Evolutionary conservation across 2,329 filamentous ascomycete species (phyloP).

Genomic region (Aspergillus flavus): DNA sequence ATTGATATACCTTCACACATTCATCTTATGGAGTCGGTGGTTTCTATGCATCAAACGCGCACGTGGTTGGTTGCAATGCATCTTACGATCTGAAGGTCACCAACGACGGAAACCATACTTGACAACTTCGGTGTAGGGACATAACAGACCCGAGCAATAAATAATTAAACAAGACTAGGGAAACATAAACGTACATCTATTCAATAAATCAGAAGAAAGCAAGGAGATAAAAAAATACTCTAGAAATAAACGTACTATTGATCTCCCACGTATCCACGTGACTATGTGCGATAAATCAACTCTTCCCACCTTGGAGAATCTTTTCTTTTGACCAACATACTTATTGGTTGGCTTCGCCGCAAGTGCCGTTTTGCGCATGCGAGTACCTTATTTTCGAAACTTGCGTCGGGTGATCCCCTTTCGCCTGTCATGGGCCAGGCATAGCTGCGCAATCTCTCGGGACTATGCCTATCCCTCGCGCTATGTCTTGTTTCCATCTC

Average conservation of each 20-base stretch:
- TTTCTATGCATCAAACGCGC: background rate
- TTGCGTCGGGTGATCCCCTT: slow-evolving; percentile 30
- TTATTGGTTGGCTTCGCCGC: background rate
- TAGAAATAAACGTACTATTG: background rate
- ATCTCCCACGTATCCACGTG: background rate
- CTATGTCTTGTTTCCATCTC: slow-evolving; percentile 13
- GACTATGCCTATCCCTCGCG: slow-evolving; percentile 16
- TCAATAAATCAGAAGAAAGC: background rate
- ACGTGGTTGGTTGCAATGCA: background rate
- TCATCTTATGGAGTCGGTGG: slow-evolving; percentile 1
- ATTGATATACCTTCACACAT: slow-evolving; percentile 16
- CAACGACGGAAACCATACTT: background rate
- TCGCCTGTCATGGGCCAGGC: slow-evolving; percentile 27
- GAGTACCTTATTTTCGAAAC: slow-evolving; percentile 23
- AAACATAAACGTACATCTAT: background rate
- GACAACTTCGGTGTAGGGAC: background rate
- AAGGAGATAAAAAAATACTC: background rate
- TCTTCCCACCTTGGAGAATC: background rate
- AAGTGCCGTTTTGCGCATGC: slow-evolving; percentile 34
- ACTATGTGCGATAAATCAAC: background rate
- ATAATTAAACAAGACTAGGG: background rate
- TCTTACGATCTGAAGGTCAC: background rate
- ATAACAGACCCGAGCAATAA: background rate
- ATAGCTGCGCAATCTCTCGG: slow-evolving; percentile 4
- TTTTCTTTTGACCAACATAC: background rate